phyloP scores from a whole-genome alignment of 441 rosid genomes.

The Syzygium syzygioides region DNA sequence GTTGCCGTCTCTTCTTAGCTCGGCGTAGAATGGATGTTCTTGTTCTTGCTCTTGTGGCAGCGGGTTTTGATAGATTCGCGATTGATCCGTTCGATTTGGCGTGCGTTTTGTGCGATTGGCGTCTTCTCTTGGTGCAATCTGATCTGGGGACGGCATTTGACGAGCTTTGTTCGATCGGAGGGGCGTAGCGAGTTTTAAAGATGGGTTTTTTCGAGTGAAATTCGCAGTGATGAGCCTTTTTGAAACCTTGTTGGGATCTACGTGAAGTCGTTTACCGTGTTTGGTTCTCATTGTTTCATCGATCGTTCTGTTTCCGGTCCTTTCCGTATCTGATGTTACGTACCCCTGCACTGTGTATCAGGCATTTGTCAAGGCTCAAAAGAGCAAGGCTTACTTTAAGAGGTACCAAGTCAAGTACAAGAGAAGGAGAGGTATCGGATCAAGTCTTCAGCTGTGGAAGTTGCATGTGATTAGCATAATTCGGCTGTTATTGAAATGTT shows the following conservation, averaged over 20 bases:
- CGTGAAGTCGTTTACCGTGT: not conserved
- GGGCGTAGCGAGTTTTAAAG: not conserved
- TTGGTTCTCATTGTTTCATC: not conserved
- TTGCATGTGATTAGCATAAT: not conserved
- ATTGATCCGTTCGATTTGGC: not conserved
- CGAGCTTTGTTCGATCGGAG: not conserved
- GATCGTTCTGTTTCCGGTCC: not conserved
- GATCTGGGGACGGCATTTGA: not conserved
- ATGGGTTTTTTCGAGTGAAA: not conserved
- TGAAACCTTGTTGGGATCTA: not conserved
- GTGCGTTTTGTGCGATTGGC: not conserved
- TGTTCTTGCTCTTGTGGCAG: not conserved
- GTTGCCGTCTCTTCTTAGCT: not conserved
- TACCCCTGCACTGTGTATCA: slow-evolving; percentile 4
- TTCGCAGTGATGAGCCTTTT: not conserved
- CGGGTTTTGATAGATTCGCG: not conserved
- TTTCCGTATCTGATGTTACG: not conserved
- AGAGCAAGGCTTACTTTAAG: slow-evolving; percentile 69
- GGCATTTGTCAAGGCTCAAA: slow-evolving; percentile 67
- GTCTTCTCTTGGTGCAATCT: not conserved
- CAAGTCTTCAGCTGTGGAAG: not conserved
- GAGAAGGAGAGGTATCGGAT: slow-evolving; percentile 71
- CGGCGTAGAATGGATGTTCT: not conserved
- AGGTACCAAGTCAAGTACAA: slow-evolving; percentile 81
- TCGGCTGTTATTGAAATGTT: not conserved